Base-by-base conservation (phyloP, 106 monocot genomes). In the Xerophyta viscosa region DNA sequence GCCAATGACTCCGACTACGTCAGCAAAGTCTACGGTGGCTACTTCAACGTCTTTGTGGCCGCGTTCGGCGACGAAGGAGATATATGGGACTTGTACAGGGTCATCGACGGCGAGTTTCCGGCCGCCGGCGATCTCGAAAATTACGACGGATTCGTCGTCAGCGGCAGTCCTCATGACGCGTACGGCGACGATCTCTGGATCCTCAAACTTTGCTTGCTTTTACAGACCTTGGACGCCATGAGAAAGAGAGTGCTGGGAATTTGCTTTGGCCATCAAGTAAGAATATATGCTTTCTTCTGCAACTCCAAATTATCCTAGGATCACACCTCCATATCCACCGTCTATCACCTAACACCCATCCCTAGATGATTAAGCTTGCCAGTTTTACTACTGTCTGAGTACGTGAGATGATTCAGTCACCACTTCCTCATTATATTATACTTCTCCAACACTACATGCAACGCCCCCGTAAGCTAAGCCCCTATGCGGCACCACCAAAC, bases 181-280 rank as follows among this genome's bases (percentile, higher is more conserved):
- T 83, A 93, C 30, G 83, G 65, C 14, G 48, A 83, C 27, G 87
- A 93, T 13, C 28, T 48, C 0, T 93, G 92, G 92, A 69, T 93
- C 3, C 23, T 83, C 11, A 49, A 48, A 53, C 80, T 93, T 11
- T 83, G 92, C 48, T 59, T 63, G 24, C 66, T 87, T 4, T 33
- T 93, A 11, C 77, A 70, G 59, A 80, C 73, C 7, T 41, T 93
- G 26, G 46, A 71, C 50, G 68, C 69, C 26, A 77, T 81, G 80
- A 61, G 63, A 1, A 93, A 93, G 77, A 74, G 59, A 29, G 60
- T 93, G 1, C 72, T 93, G 23, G 93, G 93, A 1, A 50, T 93
- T 52, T 93, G 93, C 66, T 93, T 93, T 58, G 93, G 93, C 29
- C 93, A 93, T 61, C 93, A 93, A 60, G 92, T 87, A 67, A 27